These are phyloP conservation scores for Penicillium lividum DNA, from an alignment of 495 filamentous ascomycete species.

Conservation along the genomic window DNA sequence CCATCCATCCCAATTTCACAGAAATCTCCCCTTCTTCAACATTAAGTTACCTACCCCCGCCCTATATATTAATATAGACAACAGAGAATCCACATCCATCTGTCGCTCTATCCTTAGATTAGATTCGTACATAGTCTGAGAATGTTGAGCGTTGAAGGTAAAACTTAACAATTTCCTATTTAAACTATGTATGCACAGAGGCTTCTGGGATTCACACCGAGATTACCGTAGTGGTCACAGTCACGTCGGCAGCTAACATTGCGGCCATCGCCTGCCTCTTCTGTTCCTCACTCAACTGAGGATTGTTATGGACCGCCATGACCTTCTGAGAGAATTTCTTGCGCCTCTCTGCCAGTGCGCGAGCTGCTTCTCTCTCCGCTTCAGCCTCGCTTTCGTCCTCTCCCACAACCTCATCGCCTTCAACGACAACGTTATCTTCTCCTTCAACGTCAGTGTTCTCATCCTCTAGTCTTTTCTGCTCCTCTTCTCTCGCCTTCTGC, in stretches of 20 bases:
- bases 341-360: background rate
- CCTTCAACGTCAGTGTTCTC: background rate
- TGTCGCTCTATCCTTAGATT: too few species aligned
- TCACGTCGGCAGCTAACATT: background rate
- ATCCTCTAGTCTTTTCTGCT: background rate
- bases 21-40: too few species aligned
- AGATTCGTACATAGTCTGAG: too few species aligned
- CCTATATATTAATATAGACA: too few species aligned
- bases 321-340: background rate
- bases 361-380: background rate
- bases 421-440: background rate
- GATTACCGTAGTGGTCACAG: background rate
- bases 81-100: too few species aligned
- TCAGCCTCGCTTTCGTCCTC: background rate
- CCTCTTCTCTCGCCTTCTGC: slow-evolving; percentile 2
- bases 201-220: too few species aligned
- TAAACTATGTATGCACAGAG: too few species aligned
- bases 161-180: too few species aligned
- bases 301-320: background rate
- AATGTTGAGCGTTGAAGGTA: too few species aligned
- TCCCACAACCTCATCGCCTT: background rate
- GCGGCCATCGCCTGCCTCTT: background rate
- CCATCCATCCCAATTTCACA: too few species aligned
- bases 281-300: background rate
- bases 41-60: too few species aligned